A percentile compares a stretch with the other conserved stretches of the same genome.
phyloP scores from a whole-genome alignment of 495 filamentous ascomycete genomes.

The Xylona heveae region DNA sequence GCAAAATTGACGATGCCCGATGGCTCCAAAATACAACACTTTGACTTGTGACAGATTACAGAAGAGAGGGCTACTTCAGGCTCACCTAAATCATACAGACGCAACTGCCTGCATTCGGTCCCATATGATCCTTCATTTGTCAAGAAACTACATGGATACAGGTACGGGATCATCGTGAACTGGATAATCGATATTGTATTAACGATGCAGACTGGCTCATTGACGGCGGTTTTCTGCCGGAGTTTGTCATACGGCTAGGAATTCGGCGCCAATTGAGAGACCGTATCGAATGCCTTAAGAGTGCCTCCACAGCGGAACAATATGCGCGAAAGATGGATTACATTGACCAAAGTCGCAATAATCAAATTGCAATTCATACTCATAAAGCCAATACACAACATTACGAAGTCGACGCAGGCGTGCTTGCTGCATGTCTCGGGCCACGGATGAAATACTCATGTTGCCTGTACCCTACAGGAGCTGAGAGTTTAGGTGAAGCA shows the following conservation, averaged over 20 bases:
- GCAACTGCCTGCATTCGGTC: no score
- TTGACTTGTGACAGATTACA: no score
- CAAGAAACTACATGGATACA: no score
- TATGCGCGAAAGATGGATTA: slow-evolving; percentile 34
- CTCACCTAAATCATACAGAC: no score
- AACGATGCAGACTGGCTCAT: no score
- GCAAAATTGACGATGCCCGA: no score
- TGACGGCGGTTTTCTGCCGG: slow-evolving; percentile 36
- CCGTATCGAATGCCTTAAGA: slow-evolving; percentile 25
- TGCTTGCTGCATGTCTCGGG: slow-evolving; percentile 31
- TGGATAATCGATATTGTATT: no score
- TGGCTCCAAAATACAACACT: no score
- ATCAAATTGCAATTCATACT: slow-evolving; percentile 43
- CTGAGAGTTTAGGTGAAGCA: slow-evolving; percentile 33
- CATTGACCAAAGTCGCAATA: slow-evolving; percentile 24
- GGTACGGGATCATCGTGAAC: no score
- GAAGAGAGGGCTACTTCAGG: no score
- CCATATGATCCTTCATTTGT: no score
- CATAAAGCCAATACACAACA: slow-evolving; percentile 39
- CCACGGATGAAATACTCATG: slow-evolving; percentile 43
- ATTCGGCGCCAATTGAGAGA: slow-evolving; percentile 31
- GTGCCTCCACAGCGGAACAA: slow-evolving; percentile 20
- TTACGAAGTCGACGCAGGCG: slow-evolving; percentile 41
- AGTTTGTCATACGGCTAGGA: slow-evolving; percentile 30
- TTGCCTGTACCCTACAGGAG: slow-evolving; percentile 32